phyloP scores from a whole-genome alignment of 2,329 filamentous ascomycete genomes.

The Huntiella savannae region DNA sequence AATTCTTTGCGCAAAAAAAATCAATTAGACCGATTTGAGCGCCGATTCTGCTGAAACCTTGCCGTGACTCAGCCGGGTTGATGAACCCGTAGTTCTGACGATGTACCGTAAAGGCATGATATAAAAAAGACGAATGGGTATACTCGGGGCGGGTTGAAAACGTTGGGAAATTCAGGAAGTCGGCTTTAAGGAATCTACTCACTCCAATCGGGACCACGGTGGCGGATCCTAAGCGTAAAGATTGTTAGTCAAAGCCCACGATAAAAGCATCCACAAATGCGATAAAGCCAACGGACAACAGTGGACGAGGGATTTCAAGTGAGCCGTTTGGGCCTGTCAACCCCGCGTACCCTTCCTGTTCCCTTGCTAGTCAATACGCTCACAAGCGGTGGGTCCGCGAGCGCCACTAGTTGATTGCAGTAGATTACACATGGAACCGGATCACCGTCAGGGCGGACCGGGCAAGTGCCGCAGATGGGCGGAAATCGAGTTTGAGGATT shows the following conservation, averaged over 20 bases:
- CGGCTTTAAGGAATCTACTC: constrained; percentile 25
- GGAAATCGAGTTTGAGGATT: not conserved
- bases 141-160: not conserved
- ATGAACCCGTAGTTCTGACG: too few species aligned
- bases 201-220: constrained; percentile 98
- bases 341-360: too few species aligned
- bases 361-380: too few species aligned
- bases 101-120: too few species aligned
- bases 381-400: too few species aligned
- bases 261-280: not conserved
- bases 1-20: too few species aligned
- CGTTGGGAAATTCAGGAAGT: not conserved
- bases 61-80: not conserved
- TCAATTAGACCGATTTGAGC: too few species aligned
- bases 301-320: too few species aligned
- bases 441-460: not conserved
- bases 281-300: too few species aligned
- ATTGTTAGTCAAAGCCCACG: constrained; percentile 7
- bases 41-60: not conserved
- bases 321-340: too few species aligned
- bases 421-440: too few species aligned
- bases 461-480: not conserved
- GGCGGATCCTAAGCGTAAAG: constrained; percentile 48
- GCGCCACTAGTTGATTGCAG: not conserved
- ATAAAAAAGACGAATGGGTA: too few species aligned